Evolutionary conservation across 805 yeast species (phyloP), one percentile per base, ranked within the genome.

Genomic region (Pichia nanzhaoensis): DNA sequence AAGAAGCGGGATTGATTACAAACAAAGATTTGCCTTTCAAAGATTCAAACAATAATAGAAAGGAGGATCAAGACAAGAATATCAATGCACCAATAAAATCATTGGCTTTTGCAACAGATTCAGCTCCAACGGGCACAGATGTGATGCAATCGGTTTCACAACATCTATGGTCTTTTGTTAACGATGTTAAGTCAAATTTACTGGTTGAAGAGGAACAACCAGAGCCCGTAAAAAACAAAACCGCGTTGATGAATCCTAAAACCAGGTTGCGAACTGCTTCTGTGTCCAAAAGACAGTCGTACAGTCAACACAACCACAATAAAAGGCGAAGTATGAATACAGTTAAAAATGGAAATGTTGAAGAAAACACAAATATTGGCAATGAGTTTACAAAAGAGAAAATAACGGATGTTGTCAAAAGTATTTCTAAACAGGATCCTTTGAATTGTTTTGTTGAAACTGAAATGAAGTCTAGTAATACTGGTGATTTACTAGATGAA

Each of bases 141-240:
- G 60, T 63, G 4, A 54, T 65, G 50, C 66, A 68, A 39, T 57
- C 66, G 5, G 69, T 71, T 2, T 64, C 74, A 0, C 59, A 56
- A 36, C 70, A 74, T 12, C 42, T 75, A 4, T 75, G 80, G 80
- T 67, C 69, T 2, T 73, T 75, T 55, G 75, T 75, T 8, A 71
- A 66, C 52, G 79, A 74, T 44, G 71, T 75, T 21, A 74, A 70
- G 50, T 50, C 58, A 5, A 61, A 61, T 47, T 48, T 64, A 32
- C 35, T 61, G 16, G 46, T 51, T 28, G 58, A 56, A 7, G 58
- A 54, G 12, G 39, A 41, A 17, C 34, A 37, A 34, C 24, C 19
- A 17, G 37, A 32, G 28, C 10, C 10, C 10, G 9, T 16, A 41
- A 52, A 6, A n/a, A 28, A 30, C 4, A 16, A 17, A 13, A 21